These are phyloP conservation scores for Acer negundo DNA, from an alignment of 345 rosid genomes.

Conservation along the genomic window DNA sequence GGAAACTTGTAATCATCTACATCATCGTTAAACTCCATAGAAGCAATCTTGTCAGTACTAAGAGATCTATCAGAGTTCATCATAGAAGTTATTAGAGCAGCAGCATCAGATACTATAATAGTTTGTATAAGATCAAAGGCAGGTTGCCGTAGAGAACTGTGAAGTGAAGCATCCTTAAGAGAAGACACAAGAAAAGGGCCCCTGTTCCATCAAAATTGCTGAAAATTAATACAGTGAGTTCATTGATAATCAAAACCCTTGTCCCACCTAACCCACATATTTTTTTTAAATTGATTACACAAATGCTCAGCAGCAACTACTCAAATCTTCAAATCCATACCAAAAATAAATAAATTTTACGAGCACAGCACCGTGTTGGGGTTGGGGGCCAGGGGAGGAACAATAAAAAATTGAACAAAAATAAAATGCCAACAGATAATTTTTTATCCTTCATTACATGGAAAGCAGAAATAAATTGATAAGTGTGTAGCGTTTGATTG, in stretches of 20 bases:
- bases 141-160: slow-evolving; percentile 86
- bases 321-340: neutral
- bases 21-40: slow-evolving; percentile 40
- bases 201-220: slow-evolving; percentile 53
- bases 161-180: slow-evolving; percentile 85
- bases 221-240: slow-evolving; percentile 9
- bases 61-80: slow-evolving; percentile 32
- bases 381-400: neutral
- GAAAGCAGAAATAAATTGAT: slow-evolving; percentile 1
- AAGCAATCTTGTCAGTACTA: slow-evolving; percentile 28
- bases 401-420: neutral
- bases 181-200: slow-evolving; percentile 88
- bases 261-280: too few relatives aligned
- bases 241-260: neutral
- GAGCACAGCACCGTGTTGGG: neutral
- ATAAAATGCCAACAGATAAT: neutral
- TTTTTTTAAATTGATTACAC: neutral
- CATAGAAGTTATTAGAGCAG: slow-evolving; percentile 62
- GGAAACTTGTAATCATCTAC: slow-evolving; percentile 46
- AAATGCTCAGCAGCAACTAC: neutral
- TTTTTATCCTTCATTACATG: neutral
- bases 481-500: neutral
- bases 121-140: slow-evolving; percentile 88
- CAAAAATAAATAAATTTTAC: neutral
- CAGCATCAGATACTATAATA: slow-evolving; percentile 86